Base-by-base conservation (phyloP, 345 rosid genomes). In the Luvunga scandens region DNA sequence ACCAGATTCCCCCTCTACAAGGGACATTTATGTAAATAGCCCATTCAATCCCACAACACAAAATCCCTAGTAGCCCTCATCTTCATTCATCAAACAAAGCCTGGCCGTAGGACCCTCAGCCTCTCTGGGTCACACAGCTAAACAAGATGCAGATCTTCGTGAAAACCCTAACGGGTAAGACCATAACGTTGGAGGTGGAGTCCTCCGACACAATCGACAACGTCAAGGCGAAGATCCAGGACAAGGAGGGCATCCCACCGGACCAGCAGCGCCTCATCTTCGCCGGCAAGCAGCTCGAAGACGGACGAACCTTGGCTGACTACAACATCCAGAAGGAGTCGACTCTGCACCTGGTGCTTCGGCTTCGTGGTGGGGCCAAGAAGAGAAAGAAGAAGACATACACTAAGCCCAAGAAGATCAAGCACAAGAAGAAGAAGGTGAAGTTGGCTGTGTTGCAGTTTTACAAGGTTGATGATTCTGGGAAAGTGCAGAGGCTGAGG, bases 101-200 rank as follows among this genome's bases (percentile, higher is more conserved):
- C 78, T 63, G 60, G 81, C 76, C 73, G 76, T 27, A 57, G 21
- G 31, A 19, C 56, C 24, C 68, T 71, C 2, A 16, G 18, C 16
- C 28, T 63, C 28, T 59, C 48, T 7, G 9, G 27, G 34, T 71
- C 71, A 28, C 70, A 50, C 30, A 19, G 42, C 19, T 56, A 16
- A 8, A 38, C 39, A 81, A 78, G 82, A 91, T 91, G 94, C 94
- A 91, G 90, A 89, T 91, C 87, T 91, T 91, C 80, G 94, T 89
- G 80, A 91, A 91, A 78, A 89, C 95, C 90, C 89, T 91, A 22
- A 89, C 95, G 80, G 94, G 94, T 60, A 90, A 90, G 86, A 90
- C 92, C 22, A 89, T 91, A 19, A 91, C 92, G 50, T 89, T 91
- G 0, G 94, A 91, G 89, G 91, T 90, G 0, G 93, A 90, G 72